These are phyloP conservation scores for Candolleomyces efflorescens DNA, from an alignment of 768 basidiomycete genomes.

Conservation along the genomic window DNA sequence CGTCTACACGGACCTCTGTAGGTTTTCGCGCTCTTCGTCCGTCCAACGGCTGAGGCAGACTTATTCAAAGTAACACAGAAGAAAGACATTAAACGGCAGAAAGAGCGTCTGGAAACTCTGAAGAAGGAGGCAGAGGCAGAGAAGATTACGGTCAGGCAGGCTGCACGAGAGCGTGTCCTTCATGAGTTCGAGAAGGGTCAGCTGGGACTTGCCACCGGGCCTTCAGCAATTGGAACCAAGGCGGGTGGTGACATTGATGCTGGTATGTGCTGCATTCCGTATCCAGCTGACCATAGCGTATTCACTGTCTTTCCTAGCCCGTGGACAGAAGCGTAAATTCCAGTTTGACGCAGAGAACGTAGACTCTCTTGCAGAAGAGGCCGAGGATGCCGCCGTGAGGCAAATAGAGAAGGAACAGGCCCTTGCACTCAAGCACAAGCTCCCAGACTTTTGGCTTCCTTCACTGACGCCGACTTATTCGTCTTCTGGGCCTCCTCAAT, in stretches of 20 bases:
- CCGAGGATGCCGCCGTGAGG: conserved; percentile 82
- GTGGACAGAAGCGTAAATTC: conserved; percentile 80
- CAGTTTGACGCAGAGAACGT: conserved; percentile 72
- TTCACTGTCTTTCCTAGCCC: conserved; percentile 27
- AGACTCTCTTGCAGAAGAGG: conserved; percentile 68
- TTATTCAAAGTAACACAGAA: conserved; percentile 70
- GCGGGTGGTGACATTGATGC: conserved; percentile 34
- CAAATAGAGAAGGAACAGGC: conserved; percentile 84
- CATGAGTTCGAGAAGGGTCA: conserved; percentile 88
- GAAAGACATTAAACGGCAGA: conserved; percentile 90
- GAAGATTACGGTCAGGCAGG: conserved; percentile 57
- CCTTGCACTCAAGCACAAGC: conserved; percentile 78
- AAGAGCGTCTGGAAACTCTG: conserved; percentile 68
- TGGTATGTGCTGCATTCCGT: conserved; percentile 14
- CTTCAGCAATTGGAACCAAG: conserved; percentile 34
- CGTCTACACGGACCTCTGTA: conserved; percentile 78
- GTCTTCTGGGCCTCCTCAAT: conserved; percentile 55
- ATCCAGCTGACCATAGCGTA: not conserved
- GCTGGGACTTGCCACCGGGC: conserved; percentile 55
- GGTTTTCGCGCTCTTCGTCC: conserved; percentile 20
- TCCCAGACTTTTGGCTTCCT: conserved; percentile 97
- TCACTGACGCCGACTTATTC: conserved; percentile 83
- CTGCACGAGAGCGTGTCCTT: conserved; percentile 86
- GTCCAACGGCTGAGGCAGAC: conserved; percentile 7
- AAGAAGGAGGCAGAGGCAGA: conserved; percentile 81